Evolutionary conservation across 176 grass and related monocot species (phyloP), one percentile per base, ranked within the genome.

Genomic region (Oropetium thomaeum): DNA sequence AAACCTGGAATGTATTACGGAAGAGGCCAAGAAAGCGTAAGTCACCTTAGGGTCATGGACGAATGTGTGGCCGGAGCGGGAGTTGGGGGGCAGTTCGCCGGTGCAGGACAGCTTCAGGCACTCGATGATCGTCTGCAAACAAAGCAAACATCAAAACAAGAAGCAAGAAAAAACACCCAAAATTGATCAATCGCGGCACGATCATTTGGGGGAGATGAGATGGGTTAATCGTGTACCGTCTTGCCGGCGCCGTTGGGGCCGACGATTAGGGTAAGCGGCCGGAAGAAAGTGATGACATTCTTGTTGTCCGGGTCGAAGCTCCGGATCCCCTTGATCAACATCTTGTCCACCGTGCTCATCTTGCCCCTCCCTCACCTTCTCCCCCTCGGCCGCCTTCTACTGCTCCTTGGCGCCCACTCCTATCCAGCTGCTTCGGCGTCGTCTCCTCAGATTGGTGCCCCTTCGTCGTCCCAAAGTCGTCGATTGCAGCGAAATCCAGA

Each of bases 291-390:
- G 72, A 98, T 83, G 87, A 98, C 95, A 79, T 94, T 88, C 88
- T 94, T 98, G 81, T 98, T 98, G 71, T 98, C 95, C 60, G 95
- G 95, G 63, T 91, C 91, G 86, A 98, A 92, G 89, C 91, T 98
- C 81, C 95, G 95, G 53, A 94, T 94, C 31, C 91, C 95, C 74
- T 98, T 98, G 57, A 98, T 90, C 58, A 94, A 91, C 95, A 98
- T 98, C 91, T 98, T 98, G 74, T 98, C 95, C 80, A 94, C 95
- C 54, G 95, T 94, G 33, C 95, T 98, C 95, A 98, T 98, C 86
- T 77, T 92, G 74, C 40, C 61, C 58, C 5, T 17, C 42, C 42
- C 49, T 33, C 30, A 2, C 4, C 14, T 19, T 5, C 5, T 31
- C 35, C 22, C 12, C 26, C 51, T 63, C 31, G n/a, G n/a, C n/a